phyloP scores from a whole-genome alignment of 768 basidiomycete species.

The Glaciozyma antarctica region DNA sequence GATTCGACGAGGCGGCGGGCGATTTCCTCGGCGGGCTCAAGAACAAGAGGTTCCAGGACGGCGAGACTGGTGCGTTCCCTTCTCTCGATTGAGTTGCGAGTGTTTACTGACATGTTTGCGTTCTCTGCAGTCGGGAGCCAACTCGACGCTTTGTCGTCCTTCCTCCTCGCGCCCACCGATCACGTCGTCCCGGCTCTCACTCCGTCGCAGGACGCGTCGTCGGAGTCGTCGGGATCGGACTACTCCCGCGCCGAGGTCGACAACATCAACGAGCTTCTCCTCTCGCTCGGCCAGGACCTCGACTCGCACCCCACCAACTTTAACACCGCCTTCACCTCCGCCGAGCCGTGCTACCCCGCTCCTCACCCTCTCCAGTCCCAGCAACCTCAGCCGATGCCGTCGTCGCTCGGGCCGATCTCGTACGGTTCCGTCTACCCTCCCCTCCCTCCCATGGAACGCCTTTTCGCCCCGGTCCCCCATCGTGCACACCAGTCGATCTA shows the following conservation, averaged over 20 bases:
- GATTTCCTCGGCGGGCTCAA: slow-evolving; percentile 18
- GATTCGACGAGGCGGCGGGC: slow-evolving; percentile 23
- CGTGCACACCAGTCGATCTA: neutral
- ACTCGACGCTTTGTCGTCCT: slow-evolving; percentile 23
- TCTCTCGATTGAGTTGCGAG: neutral
- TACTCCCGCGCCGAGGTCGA: slow-evolving; percentile 20
- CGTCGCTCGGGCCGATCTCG: neutral
- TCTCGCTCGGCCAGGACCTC: slow-evolving; percentile 16
- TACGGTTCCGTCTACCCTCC: slow-evolving; percentile 9
- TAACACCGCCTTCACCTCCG: neutral
- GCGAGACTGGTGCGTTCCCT: slow-evolving; percentile 5
- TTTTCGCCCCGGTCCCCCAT: neutral
- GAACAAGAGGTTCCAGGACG: slow-evolving; percentile 27
- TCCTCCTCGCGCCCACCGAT: slow-evolving; percentile 13
- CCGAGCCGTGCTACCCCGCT: neutral
- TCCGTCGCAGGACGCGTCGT: slow-evolving; percentile 7
- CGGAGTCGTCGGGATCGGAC: slow-evolving; percentile 10
- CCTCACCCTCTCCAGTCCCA: neutral
- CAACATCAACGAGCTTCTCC: slow-evolving; percentile 24
- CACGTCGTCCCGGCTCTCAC: slow-evolving; percentile 1
- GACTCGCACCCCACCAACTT: neutral
- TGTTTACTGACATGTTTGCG: neutral
- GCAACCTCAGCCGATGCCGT: neutral
- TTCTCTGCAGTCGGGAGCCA: slow-evolving; percentile 2
- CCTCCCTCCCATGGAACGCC: neutral